Evolutionary conservation across 805 yeast species (phyloP), one percentile per base, ranked within the genome.

Genomic region (Sugiyamaella lignohabitans): DNA sequence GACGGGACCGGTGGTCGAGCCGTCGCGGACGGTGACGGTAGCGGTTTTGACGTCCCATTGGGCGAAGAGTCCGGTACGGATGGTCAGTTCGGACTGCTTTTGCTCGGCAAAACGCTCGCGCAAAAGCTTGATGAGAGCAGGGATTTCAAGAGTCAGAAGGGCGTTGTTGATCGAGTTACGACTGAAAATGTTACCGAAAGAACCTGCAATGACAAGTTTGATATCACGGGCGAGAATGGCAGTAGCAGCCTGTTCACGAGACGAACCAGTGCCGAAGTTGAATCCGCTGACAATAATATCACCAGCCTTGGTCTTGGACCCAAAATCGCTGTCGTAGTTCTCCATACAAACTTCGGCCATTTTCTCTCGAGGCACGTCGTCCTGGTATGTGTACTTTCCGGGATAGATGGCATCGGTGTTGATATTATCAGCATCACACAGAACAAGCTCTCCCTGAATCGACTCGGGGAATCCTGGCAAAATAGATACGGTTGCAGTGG

Each of bases 341-440:
- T 93, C 98, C 99, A 93, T 93, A 72, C 98, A 93, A 40, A 93
- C 98, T 67, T 91, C 85, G 30, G 98, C 98, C 99, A 93, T 93
- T 64, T 84, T 87, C 58, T 87, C 95, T 60, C 84, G 76, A 37
- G 97, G 78, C 40, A 93, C 93, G 63, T 93, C 98, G 66, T 93
- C 99, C 71, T 93, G 98, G 69, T 93, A 93, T 6, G 99, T 93
- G 73, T 93, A 93, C 65, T 93, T 93, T 55, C 99, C 99, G 19
- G 99, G 99, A 64, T 93, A 93, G 49, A 93, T 93, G 61, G 98
- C 99, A 65, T 93, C 99, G 19, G 99, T 93, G 70, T 93, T 93
- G 67, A 93, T 62, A 54, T 70, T 70, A 68, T 93, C 98, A 40
- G 97, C 97, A 62, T 93, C 96, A 75, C 98, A 93, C 21, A 93